These are phyloP conservation scores for Sporothrix curviconia DNA, from an alignment of 2,329 filamentous ascomycete genomes.

Conservation along the genomic window DNA sequence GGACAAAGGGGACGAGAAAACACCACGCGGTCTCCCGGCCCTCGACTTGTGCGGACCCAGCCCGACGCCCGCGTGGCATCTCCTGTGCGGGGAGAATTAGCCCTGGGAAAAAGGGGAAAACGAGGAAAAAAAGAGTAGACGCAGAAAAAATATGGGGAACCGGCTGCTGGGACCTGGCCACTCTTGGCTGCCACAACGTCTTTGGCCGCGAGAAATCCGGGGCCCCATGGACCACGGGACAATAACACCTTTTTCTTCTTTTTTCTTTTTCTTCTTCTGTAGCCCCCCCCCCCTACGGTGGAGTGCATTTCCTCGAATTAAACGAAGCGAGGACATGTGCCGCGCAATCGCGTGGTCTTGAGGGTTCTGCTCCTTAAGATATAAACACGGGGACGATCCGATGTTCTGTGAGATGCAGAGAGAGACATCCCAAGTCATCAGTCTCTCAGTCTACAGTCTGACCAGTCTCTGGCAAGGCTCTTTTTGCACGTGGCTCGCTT, in stretches of 20 bases:
- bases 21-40: no score
- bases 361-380: not conserved
- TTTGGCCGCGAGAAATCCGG: not conserved
- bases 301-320: no score
- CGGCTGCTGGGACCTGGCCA: no score
- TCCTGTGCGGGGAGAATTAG: conserved; percentile 1
- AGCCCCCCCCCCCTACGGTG: not conserved
- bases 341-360: not conserved
- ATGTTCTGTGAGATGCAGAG: not conserved
- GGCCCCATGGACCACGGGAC: not conserved
- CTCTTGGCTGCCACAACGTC: not conserved
- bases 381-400: conserved; percentile 6
- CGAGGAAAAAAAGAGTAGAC: not conserved
- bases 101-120: not conserved
- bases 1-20: no score
- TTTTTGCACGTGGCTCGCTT: not conserved
- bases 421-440: not conserved
- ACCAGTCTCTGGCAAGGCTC: not conserved
- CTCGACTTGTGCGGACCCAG: not conserved
- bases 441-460: not conserved
- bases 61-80: conserved; percentile 5
- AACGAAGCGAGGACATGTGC: not conserved
- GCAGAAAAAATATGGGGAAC: conserved; percentile 9
- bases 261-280: not conserved
- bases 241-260: not conserved